phyloP scores from a whole-genome alignment of 345 rosid genomes.

The Limnanthes douglasii region DNA sequence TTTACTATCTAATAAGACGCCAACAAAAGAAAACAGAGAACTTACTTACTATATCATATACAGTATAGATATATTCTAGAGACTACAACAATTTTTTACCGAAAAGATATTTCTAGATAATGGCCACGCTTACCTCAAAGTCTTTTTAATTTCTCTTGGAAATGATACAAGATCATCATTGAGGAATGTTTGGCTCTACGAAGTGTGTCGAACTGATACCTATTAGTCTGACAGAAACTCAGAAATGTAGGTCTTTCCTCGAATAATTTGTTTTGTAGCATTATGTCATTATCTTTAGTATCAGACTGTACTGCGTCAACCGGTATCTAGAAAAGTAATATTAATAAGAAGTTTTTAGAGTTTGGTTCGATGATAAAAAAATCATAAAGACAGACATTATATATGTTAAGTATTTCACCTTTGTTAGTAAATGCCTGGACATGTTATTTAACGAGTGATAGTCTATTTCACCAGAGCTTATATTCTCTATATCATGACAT shows the following conservation, averaged over 20 bases:
- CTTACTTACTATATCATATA: too few species aligned
- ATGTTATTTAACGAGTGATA: constrained; percentile 12
- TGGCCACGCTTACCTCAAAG: too few species aligned
- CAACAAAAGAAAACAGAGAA: too few species aligned
- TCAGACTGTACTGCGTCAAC: constrained; percentile 24
- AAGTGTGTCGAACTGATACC: constrained; percentile 46
- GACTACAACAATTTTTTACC: too few species aligned
- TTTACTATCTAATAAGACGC: too few species aligned
- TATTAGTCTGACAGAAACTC: constrained; percentile 32
- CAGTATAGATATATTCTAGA: too few species aligned
- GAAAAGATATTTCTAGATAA: too few species aligned
- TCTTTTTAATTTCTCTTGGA: too few species aligned
- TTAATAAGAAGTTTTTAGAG: not conserved
- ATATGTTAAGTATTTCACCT: too few species aligned
- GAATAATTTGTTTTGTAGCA: constrained; percentile 23
- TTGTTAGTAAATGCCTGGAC: constrained; percentile 33
- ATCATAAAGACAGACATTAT: too few species aligned
- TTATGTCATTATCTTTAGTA: constrained; percentile 33
- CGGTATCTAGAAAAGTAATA: constrained; percentile 21
- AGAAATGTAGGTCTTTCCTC: constrained; percentile 40
- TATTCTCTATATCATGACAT: constrained; percentile 27
- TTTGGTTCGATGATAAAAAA: too few species aligned
- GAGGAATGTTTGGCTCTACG: constrained; percentile 65
- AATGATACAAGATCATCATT: constrained; percentile 61
- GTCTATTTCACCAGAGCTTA: constrained; percentile 10